These are phyloP conservation scores for Rhynchospora breviuscula DNA, from an alignment of 176 grass and related monocot genomes.

Conservation along the genomic window DNA sequence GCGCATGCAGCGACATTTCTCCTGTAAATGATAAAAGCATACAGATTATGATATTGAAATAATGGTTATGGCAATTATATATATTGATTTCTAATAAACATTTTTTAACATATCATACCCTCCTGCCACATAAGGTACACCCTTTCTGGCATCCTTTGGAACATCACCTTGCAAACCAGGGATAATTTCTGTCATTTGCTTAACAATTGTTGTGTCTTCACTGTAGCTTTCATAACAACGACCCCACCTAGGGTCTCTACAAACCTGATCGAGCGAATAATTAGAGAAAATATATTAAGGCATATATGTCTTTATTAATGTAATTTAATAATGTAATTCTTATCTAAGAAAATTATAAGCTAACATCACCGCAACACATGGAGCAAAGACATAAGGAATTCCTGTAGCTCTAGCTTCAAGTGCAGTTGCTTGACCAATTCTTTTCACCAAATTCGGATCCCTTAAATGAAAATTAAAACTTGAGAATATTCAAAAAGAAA, in stretches of 20 bases:
- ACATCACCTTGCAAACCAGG: conserved; percentile 60
- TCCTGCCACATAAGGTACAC: conserved; percentile 55
- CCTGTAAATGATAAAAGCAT: conserved; percentile 10
- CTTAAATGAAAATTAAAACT: conserved; percentile 23
- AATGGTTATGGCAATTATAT: neutral
- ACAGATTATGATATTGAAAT: neutral
- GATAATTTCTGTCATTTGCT: conserved; percentile 58
- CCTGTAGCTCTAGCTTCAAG: conserved; percentile 69
- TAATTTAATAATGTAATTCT: neutral
- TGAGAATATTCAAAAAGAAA: neutral
- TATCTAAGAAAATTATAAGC: neutral
- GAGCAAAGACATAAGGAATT: conserved; percentile 82
- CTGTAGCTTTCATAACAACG: conserved; percentile 90
- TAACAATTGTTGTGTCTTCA: conserved; percentile 68
- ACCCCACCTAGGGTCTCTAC: conserved; percentile 81
- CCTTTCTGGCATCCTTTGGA: conserved; percentile 36
- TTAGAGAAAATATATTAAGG: neutral
- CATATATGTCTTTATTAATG: neutral
- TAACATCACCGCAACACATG: conserved; percentile 58
- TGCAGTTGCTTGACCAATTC: conserved; percentile 60
- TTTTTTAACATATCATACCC: conserved; percentile 15
- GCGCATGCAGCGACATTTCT: conserved; percentile 80
- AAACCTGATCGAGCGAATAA: conserved; percentile 35
- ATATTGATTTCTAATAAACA: neutral
- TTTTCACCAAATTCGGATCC: conserved; percentile 55